Conservation (phyloP, 1,284 basidiomycete species). For the Ceratobasidium sp. region DNA sequence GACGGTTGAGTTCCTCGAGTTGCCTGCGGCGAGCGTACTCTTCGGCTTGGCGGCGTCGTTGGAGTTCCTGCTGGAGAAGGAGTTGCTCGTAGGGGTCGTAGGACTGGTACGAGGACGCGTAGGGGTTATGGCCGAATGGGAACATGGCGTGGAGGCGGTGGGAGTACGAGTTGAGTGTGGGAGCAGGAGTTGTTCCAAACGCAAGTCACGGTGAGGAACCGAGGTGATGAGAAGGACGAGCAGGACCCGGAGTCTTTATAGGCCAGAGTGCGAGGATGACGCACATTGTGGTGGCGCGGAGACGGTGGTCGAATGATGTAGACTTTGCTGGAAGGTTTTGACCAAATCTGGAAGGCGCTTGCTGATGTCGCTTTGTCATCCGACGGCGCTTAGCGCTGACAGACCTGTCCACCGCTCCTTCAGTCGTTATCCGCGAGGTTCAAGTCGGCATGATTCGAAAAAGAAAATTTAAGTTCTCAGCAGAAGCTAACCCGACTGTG, state of each 20-base stretch:
- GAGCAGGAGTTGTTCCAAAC: background rate
- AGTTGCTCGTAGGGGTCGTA: slow-evolving; percentile 23
- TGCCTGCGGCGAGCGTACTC: slow-evolving; percentile 24
- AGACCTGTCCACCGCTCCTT: too few relatives aligned
- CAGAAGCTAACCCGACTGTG: too few relatives aligned
- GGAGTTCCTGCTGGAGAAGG: slow-evolving; percentile 24
- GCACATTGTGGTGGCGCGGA: background rate
- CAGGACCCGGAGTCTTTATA: too few relatives aligned
- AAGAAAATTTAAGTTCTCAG: too few relatives aligned
- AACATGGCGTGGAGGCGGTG: slow-evolving; percentile 10
- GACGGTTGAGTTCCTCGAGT: slow-evolving; percentile 36
- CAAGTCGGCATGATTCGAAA: too few relatives aligned
- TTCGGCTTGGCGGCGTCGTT: slow-evolving; percentile 18
- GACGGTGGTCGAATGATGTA: background rate
- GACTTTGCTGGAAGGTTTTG: background rate
- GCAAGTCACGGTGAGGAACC: background rate
- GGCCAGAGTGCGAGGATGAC: background rate
- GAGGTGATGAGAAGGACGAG: background rate
- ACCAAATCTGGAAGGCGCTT: too few relatives aligned
- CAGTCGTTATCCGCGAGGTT: too few relatives aligned
- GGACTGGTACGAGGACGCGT: background rate
- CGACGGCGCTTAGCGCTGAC: too few relatives aligned
- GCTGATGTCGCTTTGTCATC: too few relatives aligned
- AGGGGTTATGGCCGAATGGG: slow-evolving; percentile 14
- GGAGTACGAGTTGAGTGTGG: background rate